Base-by-base conservation (phyloP, 2,329 filamentous ascomycete species). In the Nemania serpens region DNA sequence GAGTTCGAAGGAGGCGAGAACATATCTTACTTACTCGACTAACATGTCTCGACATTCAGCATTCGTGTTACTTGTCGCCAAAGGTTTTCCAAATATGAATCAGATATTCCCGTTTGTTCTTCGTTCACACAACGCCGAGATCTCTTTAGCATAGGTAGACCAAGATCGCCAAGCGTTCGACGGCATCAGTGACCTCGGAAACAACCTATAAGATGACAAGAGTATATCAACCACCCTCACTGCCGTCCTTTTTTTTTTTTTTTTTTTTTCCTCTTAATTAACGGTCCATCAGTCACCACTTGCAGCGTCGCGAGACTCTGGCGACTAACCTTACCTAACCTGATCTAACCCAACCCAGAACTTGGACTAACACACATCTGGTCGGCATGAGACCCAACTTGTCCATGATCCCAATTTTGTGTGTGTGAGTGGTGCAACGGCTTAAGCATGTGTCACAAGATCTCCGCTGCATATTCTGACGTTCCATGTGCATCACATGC, bases 401-500 rank as follows among this genome's bases (percentile, higher is more conserved):
- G 48, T 46, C 51, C 34, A 45, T 33, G 41, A 33, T 39, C 43
- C 22, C 25, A 7, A 29, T 29, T 7, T 7, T 29, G 25, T 29
- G 25, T 29, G 7, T 29, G 4, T 29, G 25, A 29, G 34, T 34
- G 56, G 53, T 34, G 57, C 43, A 53, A 34, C 49, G 50, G 36
- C 37, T 33, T 15, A 37, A 56, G 53, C 53, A 42, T 58, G 49
- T 34, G 53, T 61, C 54, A 63, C 61, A 39, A 41, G 48, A 55
- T 61, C 54, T 52, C 47, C 9, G 57, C 61, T 53, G 46, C 46
- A 58, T 60, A 34, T 54, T 41, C 48, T 57, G 36, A 41, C 58
- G 57, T 63, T 63, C 58, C 54, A 63, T 58, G 50, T 58, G 59
- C 51, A 50, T 59, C 59, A 62, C 55, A 62, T 55, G 25, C 25